Evolutionary conservation across 148 eudicot species (phyloP).

Genomic region (Salicornia ramosissima): DNA sequence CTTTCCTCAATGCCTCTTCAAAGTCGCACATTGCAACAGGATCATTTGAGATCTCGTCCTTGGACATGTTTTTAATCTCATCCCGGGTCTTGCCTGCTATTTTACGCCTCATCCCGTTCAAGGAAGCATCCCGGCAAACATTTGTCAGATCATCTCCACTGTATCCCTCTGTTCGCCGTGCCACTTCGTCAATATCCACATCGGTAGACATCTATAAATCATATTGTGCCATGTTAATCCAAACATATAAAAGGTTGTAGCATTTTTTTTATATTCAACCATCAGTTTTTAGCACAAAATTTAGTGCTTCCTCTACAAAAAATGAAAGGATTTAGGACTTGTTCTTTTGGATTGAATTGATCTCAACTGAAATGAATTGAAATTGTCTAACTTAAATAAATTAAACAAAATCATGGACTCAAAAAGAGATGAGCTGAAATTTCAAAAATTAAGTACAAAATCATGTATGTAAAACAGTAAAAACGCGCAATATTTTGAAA

Average conservation of each 20-base stretch:
- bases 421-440: too few species aligned
- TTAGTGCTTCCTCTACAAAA: not conserved
- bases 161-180: constrained; percentile 87
- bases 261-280: not conserved
- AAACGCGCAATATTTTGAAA: not conserved
- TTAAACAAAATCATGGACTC: too few species aligned
- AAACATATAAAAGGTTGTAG: too few species aligned
- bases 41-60: constrained; percentile 89
- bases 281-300: not conserved
- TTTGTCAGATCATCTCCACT: constrained; percentile 98
- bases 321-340: too few species aligned
- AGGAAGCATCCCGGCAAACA: constrained; percentile 89
- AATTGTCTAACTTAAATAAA: too few species aligned
- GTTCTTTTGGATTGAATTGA: too few species aligned
- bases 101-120: constrained; percentile 95
- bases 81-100: constrained; percentile 96
- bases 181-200: constrained; percentile 81
- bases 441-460: too few species aligned
- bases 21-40: constrained; percentile 98
- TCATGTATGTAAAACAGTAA: not conserved
- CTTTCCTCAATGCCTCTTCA: constrained; percentile 80
- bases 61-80: constrained; percentile 93
- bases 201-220: constrained; percentile 62
- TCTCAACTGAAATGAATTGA: too few species aligned
- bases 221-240: not conserved